phyloP scores from a whole-genome alignment of 768 basidiomycete genomes.

The Mycena rebaudengoi region DNA sequence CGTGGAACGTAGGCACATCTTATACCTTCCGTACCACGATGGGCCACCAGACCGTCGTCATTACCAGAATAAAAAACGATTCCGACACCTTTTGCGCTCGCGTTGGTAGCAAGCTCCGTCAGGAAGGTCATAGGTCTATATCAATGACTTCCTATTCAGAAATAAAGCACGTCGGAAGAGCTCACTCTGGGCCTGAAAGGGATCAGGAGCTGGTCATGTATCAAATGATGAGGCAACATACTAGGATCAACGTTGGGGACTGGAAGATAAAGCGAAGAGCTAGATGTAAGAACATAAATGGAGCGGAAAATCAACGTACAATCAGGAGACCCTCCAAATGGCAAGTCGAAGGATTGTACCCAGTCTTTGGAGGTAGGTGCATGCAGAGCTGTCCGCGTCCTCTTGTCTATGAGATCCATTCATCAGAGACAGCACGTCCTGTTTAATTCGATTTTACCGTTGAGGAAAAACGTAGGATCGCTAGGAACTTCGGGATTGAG shows the following conservation, averaged over 20 bases:
- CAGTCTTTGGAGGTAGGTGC: conserved; percentile 65
- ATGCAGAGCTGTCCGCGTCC: conserved; percentile 66
- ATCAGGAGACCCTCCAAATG: too few species aligned
- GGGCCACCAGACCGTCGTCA: conserved; percentile 56
- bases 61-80: conserved; percentile 59
- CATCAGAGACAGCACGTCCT: background rate
- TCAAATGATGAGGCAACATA: too few species aligned
- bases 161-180: too few species aligned
- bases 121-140: conserved; percentile 47
- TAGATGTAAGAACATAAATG: too few species aligned
- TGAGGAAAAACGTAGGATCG: conserved; percentile 53
- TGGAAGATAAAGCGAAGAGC: too few species aligned
- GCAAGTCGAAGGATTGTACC: conserved; percentile 35
- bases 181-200: too few species aligned
- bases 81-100: conserved; percentile 41
- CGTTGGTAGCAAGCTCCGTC: conserved; percentile 55
- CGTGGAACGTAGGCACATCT: background rate
- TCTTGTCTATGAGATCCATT: conserved; percentile 43
- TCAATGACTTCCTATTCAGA: too few species aligned
- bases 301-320: too few species aligned
- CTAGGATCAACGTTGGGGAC: too few species aligned
- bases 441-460: conserved; percentile 50
- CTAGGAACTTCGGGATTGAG: conserved; percentile 56
- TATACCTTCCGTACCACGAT: conserved; percentile 53
- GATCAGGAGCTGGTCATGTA: too few species aligned